Percentiles rank a stretch among this genome's conserved stretches.
Conservation (phyloP, 1,284 basidiomycete genomes). For the Trichosporon ovoides region DNA sequence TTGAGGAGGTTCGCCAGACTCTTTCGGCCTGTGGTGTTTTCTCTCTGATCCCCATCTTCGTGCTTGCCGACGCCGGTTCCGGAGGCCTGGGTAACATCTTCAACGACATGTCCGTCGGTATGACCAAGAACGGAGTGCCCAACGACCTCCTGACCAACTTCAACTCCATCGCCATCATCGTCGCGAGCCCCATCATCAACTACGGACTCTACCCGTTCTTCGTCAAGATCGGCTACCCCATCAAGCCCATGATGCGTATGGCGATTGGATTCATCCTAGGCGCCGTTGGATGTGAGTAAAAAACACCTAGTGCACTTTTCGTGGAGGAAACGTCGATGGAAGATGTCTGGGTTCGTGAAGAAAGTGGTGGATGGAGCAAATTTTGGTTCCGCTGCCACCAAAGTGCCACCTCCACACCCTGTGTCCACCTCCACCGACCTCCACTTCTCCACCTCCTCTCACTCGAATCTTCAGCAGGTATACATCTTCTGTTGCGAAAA, state of each 20-base stretch:
- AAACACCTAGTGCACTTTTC: too few species aligned
- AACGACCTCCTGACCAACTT: slow-evolving; percentile 53
- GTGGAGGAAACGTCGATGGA: too few species aligned
- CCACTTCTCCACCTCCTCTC: too few species aligned
- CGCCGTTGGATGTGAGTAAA: background rate
- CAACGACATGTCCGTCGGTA: slow-evolving; percentile 48
- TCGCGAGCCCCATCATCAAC: slow-evolving; percentile 50
- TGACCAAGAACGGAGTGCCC: slow-evolving; percentile 50
- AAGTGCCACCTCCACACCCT: too few species aligned
- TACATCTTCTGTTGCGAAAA: too few species aligned
- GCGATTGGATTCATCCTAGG: slow-evolving; percentile 42
- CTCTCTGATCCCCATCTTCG: slow-evolving; percentile 51
- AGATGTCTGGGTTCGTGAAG: too few species aligned
- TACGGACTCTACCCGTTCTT: slow-evolving; percentile 50
- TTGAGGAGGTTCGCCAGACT: slow-evolving; percentile 51
- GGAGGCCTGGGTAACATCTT: slow-evolving; percentile 30
- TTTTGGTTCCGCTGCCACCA: too few species aligned
- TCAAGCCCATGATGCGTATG: slow-evolving; percentile 39
- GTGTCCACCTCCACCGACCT: too few species aligned
- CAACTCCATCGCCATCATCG: slow-evolving; percentile 51
- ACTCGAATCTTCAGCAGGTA: too few species aligned
- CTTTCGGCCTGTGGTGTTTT: slow-evolving; percentile 52
- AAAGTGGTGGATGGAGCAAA: too few species aligned
- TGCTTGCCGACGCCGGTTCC: slow-evolving; percentile 41
- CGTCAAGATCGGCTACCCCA: slow-evolving; percentile 39